Percentiles rank a stretch among this genome's conserved stretches.
These are phyloP conservation scores for Saccharomycopsis phalli DNA, from an alignment of 1,139 yeast species.

Conservation along the genomic window DNA sequence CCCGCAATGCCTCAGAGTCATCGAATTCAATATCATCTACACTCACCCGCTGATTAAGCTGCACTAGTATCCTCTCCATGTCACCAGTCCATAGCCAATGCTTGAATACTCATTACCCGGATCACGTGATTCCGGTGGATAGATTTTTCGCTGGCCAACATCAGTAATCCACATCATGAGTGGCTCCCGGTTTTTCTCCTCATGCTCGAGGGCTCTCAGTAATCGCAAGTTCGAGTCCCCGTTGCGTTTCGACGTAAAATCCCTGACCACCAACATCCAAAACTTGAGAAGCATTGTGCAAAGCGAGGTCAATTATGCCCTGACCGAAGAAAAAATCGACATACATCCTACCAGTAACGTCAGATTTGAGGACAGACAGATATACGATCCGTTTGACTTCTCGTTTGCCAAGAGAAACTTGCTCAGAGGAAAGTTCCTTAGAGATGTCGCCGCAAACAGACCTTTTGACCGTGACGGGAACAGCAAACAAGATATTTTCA, in stretches of 20 bases:
- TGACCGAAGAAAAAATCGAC: conserved; percentile 25
- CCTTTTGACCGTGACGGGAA: conserved; percentile 16
- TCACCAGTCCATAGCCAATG: background rate
- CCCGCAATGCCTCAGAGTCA: background rate
- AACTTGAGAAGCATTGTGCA: conserved; percentile 14
- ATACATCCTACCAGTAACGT: no score
- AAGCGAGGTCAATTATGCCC: conserved; percentile 26
- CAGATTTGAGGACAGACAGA: conserved; percentile 37
- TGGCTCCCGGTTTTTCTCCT: background rate
- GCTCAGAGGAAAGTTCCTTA: no score
- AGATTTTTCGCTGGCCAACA: background rate
- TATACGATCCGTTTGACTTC: conserved; percentile 71
- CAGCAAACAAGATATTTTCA: conserved; percentile 31
- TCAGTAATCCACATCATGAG: background rate
- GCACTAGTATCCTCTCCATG: background rate
- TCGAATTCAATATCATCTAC: background rate
- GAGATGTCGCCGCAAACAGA: no score
- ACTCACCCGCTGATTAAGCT: background rate
- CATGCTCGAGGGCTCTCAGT: background rate
- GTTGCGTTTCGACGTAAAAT: background rate
- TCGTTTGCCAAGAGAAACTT: conserved; percentile 42
- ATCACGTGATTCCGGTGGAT: no score
- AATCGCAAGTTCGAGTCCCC: background rate
- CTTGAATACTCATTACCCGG: no score
- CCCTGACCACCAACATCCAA: background rate